A percentile compares a stretch with the other conserved stretches of the same genome.
Conservation (phyloP, 495 filamentous ascomycete genomes). For the Penicillium silybi region DNA sequence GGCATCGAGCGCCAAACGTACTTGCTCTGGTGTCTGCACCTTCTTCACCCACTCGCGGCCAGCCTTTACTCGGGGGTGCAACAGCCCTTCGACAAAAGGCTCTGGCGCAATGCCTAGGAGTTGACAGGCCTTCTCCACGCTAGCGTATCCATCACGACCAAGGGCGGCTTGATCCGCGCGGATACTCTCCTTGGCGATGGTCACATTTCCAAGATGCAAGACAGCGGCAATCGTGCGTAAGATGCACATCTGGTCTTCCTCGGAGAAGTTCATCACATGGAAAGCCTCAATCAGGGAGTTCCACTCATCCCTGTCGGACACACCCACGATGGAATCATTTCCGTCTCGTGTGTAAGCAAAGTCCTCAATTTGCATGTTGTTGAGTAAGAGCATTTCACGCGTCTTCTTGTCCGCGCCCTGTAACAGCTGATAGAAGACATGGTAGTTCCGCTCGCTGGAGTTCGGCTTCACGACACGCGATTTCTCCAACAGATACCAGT, state of each 20-base stretch:
- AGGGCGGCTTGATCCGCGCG: slow-evolving; percentile 88
- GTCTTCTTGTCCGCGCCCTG: slow-evolving; percentile 71
- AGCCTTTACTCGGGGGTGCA: slow-evolving; percentile 92
- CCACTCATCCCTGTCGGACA: slow-evolving; percentile 93
- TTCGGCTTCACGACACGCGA: slow-evolving; percentile 90
- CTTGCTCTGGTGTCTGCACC: slow-evolving; percentile 95
- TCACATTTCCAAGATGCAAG: slow-evolving; percentile 89
- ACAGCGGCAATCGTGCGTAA: slow-evolving; percentile 86
- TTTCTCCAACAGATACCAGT: slow-evolving; percentile 98
- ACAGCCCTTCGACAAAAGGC: slow-evolving; percentile 77
- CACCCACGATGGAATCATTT: slow-evolving; percentile 83
- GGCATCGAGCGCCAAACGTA: slow-evolving; percentile 83
- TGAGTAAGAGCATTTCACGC: slow-evolving; percentile 71
- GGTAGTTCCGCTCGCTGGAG: slow-evolving; percentile 87
- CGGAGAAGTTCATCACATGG: slow-evolving; percentile 87
- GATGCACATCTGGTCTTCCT: slow-evolving; percentile 78
- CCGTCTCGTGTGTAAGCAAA: slow-evolving; percentile 90
- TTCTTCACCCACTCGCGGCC: slow-evolving; percentile 98
- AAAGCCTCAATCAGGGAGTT: slow-evolving; percentile 87
- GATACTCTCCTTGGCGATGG: slow-evolving; percentile 81
- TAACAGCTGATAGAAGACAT: slow-evolving; percentile 95
- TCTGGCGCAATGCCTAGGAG: slow-evolving; percentile 82
- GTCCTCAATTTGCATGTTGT: slow-evolving; percentile 69
- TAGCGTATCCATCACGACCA: slow-evolving; percentile 62
- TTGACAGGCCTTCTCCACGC: slow-evolving; percentile 73